Base-by-base conservation (phyloP, 2,329 filamentous ascomycete genomes). In the Elsinoe batatas region DNA sequence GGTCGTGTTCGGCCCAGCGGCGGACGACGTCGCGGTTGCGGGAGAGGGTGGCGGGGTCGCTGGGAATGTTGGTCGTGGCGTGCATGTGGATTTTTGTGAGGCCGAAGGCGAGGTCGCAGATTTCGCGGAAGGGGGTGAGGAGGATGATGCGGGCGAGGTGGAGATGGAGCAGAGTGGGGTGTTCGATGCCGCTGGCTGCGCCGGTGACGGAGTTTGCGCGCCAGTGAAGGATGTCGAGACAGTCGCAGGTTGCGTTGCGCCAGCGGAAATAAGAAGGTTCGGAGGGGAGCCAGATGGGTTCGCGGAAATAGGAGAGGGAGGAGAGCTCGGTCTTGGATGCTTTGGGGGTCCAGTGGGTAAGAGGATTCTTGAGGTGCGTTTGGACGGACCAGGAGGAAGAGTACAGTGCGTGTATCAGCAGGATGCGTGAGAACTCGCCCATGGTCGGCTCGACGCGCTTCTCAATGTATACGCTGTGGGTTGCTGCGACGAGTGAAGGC, bases 171-270 rank as follows among this genome's bases (percentile, higher is more conserved):
- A 82, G 71, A 1, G 76, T 79, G 2, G 76, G 72, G 57, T 80
- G 77, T 57, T 82, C 79, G 5, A 75, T 67, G 0, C 79, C 79
- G 1, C 71, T 69, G 1, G 72, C 66, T 49, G 72, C 72, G 3
- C 76, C 75, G 30, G 79, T 74, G 0, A 71, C 72, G 40, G 72
- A 75, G 59, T 80, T 80, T 2, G 79, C 79, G 15, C 74, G 71
- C 79, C 79, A 82, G 61, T 82, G 78, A 1, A 82, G 68, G 1
- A 81, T 72, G 56, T 82, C 79, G 2, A 82, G 61, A 40, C 70
- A 74, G 54, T 76, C 75, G 40, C 73, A 72, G 13, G 71, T 67
- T 3, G 71, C 69, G 42, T 76, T 76, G 12, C 72, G 67, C 74
- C 75, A 77, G 32, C 74, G 76, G 0, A 73, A 72, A 59, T 74